Base-by-base conservation (phyloP, 495 filamentous ascomycete species). In the Xylaria grammica region DNA sequence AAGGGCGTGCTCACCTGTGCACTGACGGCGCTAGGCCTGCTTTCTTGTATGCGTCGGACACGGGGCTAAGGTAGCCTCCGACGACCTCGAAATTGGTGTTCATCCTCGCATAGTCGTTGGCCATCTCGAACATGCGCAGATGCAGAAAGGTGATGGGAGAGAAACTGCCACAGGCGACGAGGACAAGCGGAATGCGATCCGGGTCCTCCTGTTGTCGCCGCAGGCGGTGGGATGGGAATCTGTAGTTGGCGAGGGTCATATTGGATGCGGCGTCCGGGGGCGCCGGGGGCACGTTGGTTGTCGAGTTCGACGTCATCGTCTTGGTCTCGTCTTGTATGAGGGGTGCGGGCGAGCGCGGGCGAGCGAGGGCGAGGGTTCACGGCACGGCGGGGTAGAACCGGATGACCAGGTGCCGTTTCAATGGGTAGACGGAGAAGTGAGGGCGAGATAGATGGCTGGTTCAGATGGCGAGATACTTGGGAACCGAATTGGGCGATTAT, bases 91-190 rank as follows among this genome's bases (percentile, higher is more conserved):
- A 97, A 34, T 92, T 82, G 42, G 91, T 92, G 78, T 89, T 91
- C 77, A 93, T 88, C 42, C 72, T 63, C 1, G 65, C 63, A 58
- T 70, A 74, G 54, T 74, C 72, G 60, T 70, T 74, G 45, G 72
- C 72, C 75, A 78, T 76, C 63, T 96, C 93, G 72, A 96, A 96
- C 92, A 97, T 94, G 73, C 93, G 91, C 57, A 97, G 82, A 74
- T 97, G 92, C 32, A 97, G 85, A 75, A 89, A 93, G 29, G 92
- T 96, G 67, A 90, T 87, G 19, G 92, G 93, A 3, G 87, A 91
- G 79, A 96, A 97, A 50, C 91, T 94, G 42, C 94, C 94, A 75
- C 94, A 97, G 38, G 93, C 91, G 44, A 98, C 90, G 44, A 97
- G 83, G 13, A 95, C 85, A 6, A 97, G 78, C 0, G 92, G 93